Evolutionary conservation across 495 filamentous ascomycete species (phyloP).

Genomic region (Apiosordaria backusii): DNA sequence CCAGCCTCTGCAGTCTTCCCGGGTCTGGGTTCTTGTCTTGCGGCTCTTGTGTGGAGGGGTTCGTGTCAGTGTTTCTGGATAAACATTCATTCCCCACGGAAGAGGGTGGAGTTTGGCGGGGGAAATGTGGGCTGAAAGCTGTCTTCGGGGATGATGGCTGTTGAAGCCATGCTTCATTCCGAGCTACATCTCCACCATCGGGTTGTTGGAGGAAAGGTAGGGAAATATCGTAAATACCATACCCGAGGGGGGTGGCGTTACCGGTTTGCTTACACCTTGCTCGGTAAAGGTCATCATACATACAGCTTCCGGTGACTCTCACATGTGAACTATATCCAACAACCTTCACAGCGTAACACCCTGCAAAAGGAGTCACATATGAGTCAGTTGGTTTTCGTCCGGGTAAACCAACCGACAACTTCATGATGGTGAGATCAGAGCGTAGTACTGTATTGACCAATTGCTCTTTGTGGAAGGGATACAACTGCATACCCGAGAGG

Average conservation of each 20-base stretch:
- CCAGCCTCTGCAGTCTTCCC: not conserved
- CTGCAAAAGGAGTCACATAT: not conserved
- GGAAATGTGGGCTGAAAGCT: not conserved
- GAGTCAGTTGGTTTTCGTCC: not conserved
- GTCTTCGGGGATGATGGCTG: not conserved
- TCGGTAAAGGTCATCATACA: too few species aligned
- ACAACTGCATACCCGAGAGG: not conserved
- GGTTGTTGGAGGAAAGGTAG: too few species aligned
- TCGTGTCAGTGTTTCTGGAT: not conserved
- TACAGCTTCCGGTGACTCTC: not conserved
- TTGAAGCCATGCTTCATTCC: not conserved
- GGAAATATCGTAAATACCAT: too few species aligned
- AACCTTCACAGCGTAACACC: not conserved
- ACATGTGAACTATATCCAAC: not conserved
- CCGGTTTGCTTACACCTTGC: too few species aligned
- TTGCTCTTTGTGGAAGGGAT: not conserved
- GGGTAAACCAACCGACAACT: not conserved
- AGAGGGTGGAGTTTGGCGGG: not conserved
- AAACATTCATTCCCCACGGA: not conserved
- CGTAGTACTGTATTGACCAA: constrained; percentile 1
- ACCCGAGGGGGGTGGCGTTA: too few species aligned
- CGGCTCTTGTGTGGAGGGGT: not conserved
- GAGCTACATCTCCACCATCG: too few species aligned
- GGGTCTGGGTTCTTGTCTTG: not conserved
- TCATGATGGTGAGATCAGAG: not conserved